Conservation (phyloP, 768 basidiomycete species). For the Boletus rex-veris region DNA sequence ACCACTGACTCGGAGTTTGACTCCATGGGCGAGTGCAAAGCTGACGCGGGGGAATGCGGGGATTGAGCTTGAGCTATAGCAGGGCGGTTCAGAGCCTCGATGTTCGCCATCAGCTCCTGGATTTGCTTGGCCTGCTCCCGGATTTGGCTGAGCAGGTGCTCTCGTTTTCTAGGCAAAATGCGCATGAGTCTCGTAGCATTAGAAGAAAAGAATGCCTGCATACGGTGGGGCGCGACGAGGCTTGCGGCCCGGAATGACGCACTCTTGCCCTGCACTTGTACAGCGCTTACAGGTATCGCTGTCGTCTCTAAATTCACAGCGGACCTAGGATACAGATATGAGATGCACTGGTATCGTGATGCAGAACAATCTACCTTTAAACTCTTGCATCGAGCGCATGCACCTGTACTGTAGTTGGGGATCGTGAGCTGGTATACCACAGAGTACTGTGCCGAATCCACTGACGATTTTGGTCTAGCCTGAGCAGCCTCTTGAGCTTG, state of each 20-base stretch:
- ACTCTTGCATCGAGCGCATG: conserved; percentile 68
- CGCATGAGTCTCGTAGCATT: background rate
- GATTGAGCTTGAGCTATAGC: conserved; percentile 31
- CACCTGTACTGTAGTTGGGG: conserved; percentile 42
- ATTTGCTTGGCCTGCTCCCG: conserved; percentile 72
- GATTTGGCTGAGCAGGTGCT: conserved; percentile 73
- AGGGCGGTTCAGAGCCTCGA: conserved; percentile 46
- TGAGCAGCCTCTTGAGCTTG: conserved; percentile 15
- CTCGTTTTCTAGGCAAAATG: conserved; percentile 58
- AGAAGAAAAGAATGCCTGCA: conserved; percentile 25
- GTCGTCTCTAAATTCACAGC: conserved; percentile 71
- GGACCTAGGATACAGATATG: conserved; percentile 46
- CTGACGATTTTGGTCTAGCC: conserved; percentile 27
- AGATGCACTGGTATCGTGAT: background rate
- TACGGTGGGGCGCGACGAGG: conserved; percentile 78
- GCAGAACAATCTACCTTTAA: conserved; percentile 37
- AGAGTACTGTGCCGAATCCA: background rate
- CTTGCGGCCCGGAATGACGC: conserved; percentile 79
- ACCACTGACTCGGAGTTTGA: conserved; percentile 29
- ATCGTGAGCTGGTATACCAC: background rate
- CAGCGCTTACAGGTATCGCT: conserved; percentile 77
- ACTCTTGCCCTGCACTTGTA: conserved; percentile 65
- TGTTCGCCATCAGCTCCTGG: conserved; percentile 63
- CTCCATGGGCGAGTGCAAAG: conserved; percentile 27
- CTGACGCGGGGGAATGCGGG: conserved; percentile 34